Evolutionary conservation across 2,329 filamentous ascomycete genomes (phyloP).

Genomic region (Microdochium paspali): DNA sequence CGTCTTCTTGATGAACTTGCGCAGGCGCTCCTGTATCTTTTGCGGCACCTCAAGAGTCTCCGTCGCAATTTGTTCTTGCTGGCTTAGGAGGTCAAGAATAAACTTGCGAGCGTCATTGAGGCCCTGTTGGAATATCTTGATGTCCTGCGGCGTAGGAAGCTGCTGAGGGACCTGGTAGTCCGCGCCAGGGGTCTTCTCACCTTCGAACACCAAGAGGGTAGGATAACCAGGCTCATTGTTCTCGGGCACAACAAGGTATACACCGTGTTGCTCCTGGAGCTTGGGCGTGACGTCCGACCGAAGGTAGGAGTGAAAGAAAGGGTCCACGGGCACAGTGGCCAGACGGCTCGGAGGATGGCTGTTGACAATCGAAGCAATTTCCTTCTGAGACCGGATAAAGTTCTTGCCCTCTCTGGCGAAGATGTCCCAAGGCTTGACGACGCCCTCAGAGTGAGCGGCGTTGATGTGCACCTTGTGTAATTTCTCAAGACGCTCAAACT

Average conservation of each 20-base stretch:
- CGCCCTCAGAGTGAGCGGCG: slow-evolving; percentile 60
- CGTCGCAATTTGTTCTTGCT: slow-evolving; percentile 45
- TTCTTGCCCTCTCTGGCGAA: slow-evolving; percentile 84
- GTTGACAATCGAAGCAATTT: slow-evolving; percentile 65
- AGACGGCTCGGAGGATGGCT: slow-evolving; percentile 67
- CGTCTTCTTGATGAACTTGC: slow-evolving; percentile 55
- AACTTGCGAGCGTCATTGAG: slow-evolving; percentile 47
- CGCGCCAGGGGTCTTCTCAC: slow-evolving; percentile 35
- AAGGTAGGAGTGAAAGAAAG: slow-evolving; percentile 71
- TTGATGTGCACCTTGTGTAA: slow-evolving; percentile 81
- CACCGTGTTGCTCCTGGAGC: slow-evolving; percentile 60
- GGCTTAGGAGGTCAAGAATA: slow-evolving; percentile 46
- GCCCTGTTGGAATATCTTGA: slow-evolving; percentile 42
- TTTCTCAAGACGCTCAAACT: slow-evolving; percentile 74
- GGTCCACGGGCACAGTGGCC: slow-evolving; percentile 57
- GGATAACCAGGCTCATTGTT: slow-evolving; percentile 47
- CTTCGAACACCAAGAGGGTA: slow-evolving; percentile 68
- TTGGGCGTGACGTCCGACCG: slow-evolving; percentile 52
- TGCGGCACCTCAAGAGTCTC: slow-evolving; percentile 46
- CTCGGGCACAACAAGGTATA: slow-evolving; percentile 64
- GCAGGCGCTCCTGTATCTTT: slow-evolving; percentile 56
- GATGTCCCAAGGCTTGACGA: slow-evolving; percentile 74
- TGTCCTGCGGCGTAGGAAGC: slow-evolving; percentile 39
- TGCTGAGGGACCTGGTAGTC: slow-evolving; percentile 45
- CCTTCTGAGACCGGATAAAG: slow-evolving; percentile 62